Evolutionary conservation across 2,329 filamentous ascomycete species (phyloP).

Genomic region (Colletotrichum sp.): DNA sequence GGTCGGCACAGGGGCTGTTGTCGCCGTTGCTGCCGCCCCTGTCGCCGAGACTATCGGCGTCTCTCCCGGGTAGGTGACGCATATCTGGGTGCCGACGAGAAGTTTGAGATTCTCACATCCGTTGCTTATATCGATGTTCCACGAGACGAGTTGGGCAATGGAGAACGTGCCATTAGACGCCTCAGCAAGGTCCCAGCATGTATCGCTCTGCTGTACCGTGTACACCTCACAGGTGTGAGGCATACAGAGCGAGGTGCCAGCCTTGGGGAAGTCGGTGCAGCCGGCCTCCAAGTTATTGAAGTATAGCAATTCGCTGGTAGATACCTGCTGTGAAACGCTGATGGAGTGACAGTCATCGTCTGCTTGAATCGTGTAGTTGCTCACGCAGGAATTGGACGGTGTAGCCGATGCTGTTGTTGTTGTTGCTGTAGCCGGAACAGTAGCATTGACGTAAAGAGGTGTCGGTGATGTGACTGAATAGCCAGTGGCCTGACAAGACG

Average conservation of each 20-base stretch:
- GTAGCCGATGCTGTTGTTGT: not conserved
- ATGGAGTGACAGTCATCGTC: not conserved
- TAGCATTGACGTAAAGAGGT: not conserved
- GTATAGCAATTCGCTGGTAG: not conserved
- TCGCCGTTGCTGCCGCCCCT: not conserved
- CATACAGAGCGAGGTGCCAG: not conserved
- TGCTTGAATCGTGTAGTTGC: not conserved
- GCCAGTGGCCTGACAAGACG: not conserved
- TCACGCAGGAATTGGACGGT: not conserved
- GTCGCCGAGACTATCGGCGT: not conserved
- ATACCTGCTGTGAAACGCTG: not conserved
- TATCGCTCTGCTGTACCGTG: not conserved
- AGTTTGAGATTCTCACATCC: not conserved
- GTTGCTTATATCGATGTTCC: not conserved
- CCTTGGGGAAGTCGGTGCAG: not conserved
- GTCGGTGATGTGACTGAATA: not conserved
- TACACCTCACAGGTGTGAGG: not conserved
- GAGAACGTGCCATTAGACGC: not conserved
- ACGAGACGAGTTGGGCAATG: not conserved
- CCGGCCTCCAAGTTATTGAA: not conserved
- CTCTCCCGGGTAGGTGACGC: not conserved
- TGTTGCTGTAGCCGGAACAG: not conserved
- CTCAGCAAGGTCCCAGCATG: not conserved
- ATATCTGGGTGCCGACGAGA: not conserved
- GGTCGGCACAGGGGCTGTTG: not conserved